Percentiles rank a stretch among this genome's conserved stretches.
phyloP scores from a whole-genome alignment of 345 rosid species.

The Crucihimalaya himalaica region DNA sequence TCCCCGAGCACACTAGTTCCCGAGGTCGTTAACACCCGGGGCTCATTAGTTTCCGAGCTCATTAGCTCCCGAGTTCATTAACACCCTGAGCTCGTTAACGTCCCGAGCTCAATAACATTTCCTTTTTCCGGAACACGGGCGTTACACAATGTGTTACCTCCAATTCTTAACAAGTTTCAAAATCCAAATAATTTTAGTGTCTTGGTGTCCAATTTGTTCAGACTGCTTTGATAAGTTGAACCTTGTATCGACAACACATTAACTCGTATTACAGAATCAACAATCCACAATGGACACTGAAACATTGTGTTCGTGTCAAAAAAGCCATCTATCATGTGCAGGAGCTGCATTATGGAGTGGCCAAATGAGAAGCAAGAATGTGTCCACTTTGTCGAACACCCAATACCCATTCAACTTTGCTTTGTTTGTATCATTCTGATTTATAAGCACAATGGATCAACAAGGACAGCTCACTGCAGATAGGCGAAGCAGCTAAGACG shows the following conservation, averaged over 20 bases:
- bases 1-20: too few relatives aligned
- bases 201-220: not conserved
- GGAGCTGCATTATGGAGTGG: conserved; percentile 99
- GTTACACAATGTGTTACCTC: too few relatives aligned
- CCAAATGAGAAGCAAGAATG: conserved; percentile 96
- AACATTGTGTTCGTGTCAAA: not conserved
- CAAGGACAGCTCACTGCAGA: not conserved
- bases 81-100: too few relatives aligned
- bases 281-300: conserved; percentile 1
- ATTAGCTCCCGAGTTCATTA: too few relatives aligned
- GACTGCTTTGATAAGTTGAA: not conserved
- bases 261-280: not conserved
- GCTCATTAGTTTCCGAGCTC: too few relatives aligned
- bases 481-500: not conserved
- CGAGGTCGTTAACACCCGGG: too few relatives aligned
- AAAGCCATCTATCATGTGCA: conserved; percentile 28
- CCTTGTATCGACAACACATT: not conserved
- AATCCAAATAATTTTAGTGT: too few relatives aligned
- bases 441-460: conserved; percentile 45
- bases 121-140: too few relatives aligned
- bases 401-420: conserved; percentile 78
- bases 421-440: conserved; percentile 83
- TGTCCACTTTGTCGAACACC: conserved; percentile 94
- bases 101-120: too few relatives aligned
- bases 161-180: too few relatives aligned